Evolutionary conservation across 2,329 filamentous ascomycete genomes (phyloP).

Genomic region (Xylariaceae sp.): DNA sequence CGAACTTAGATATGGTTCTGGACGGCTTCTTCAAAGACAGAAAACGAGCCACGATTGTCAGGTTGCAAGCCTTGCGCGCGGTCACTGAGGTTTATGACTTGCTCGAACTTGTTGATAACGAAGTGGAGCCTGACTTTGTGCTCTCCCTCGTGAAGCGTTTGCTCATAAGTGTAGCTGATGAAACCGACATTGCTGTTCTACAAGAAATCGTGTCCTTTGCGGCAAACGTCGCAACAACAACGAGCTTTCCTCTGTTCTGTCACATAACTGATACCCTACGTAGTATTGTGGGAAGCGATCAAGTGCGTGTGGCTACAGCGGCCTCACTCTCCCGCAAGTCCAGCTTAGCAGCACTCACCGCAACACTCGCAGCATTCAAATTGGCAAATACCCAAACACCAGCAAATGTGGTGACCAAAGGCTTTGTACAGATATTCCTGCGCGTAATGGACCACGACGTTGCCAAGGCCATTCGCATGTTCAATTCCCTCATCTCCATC

Average conservation of each 20-base stretch:
- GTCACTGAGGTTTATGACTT: slow-evolving; percentile 60
- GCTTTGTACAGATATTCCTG: slow-evolving; percentile 74
- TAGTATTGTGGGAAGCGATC: slow-evolving; percentile 49
- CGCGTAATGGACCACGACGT: slow-evolving; percentile 66
- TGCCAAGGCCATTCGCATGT: slow-evolving; percentile 62
- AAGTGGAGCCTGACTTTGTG: slow-evolving; percentile 57
- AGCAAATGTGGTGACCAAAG: slow-evolving; percentile 68
- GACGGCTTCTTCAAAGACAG: slow-evolving; percentile 63
- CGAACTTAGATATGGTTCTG: slow-evolving; percentile 60
- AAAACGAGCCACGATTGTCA: slow-evolving; percentile 58
- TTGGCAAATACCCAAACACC: slow-evolving; percentile 46
- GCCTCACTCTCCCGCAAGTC: slow-evolving; percentile 24
- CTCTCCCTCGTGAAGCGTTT: slow-evolving; percentile 59
- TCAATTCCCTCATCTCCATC: slow-evolving; percentile 62
- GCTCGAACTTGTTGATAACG: slow-evolving; percentile 56
- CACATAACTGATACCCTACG: slow-evolving; percentile 54
- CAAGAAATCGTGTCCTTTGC: slow-evolving; percentile 64
- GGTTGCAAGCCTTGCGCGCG: slow-evolving; percentile 59
- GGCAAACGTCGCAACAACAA: slow-evolving; percentile 61
- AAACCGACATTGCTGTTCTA: slow-evolving; percentile 64
- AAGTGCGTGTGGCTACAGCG: slow-evolving; percentile 41
- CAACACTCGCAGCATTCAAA: slow-evolving; percentile 22
- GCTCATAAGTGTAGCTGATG: slow-evolving; percentile 58
- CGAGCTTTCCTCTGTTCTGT: slow-evolving; percentile 57
- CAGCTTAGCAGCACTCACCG: slow-evolving; percentile 22